phyloP scores from a whole-genome alignment of 768 basidiomycete species.

The Collybiopsis luxurians region DNA sequence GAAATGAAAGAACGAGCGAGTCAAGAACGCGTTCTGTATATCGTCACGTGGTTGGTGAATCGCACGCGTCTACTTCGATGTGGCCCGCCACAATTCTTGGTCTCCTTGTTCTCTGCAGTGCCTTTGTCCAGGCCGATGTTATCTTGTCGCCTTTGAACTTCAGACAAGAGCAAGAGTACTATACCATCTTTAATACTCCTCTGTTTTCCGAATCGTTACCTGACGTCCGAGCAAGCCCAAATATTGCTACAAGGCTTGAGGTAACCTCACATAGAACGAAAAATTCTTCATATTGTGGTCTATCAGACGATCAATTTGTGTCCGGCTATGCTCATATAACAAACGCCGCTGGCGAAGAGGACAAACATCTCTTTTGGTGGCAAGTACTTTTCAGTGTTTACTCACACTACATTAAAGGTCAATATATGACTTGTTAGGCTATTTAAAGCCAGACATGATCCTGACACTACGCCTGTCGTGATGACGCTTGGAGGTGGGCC shows the following conservation, averaged over 20 bases:
- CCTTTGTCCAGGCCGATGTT: no score
- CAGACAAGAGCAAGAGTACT: no score
- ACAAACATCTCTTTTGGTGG: background rate
- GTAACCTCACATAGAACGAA: background rate
- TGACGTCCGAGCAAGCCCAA: background rate
- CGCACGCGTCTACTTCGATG: no score
- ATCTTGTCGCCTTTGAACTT: no score
- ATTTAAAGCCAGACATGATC: conserved; percentile 3
- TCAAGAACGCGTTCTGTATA: no score
- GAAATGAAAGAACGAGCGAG: background rate
- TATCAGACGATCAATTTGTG: background rate
- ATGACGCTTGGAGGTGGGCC: conserved; percentile 5
- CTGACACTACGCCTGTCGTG: background rate
- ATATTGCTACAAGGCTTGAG: background rate
- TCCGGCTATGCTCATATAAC: background rate
- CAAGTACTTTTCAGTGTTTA: background rate
- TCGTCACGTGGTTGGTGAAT: background rate
- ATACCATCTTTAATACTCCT: no score
- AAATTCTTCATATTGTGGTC: background rate
- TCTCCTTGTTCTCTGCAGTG: no score
- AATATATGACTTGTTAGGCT: background rate
- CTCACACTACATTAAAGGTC: background rate
- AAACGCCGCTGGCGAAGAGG: no score
- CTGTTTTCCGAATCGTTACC: no score
- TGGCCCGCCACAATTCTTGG: no score